These are phyloP conservation scores for Lactarius hengduanensis DNA, from an alignment of 768 basidiomycete species.

Conservation along the genomic window DNA sequence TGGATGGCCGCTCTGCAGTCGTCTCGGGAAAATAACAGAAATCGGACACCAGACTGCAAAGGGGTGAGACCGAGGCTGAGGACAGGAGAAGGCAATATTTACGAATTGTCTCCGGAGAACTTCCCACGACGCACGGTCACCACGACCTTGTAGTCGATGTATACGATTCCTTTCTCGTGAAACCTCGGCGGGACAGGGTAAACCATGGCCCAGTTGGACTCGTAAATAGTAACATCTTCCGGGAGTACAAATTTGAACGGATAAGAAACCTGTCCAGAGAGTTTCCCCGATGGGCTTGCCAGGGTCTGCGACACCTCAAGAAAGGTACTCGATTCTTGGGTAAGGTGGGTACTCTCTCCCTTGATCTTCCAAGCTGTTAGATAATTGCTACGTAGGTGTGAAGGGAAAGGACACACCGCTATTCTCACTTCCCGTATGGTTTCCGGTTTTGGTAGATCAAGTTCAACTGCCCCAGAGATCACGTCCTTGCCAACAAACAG, in stretches of 20 bases:
- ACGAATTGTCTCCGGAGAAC: slow-evolving; percentile 26
- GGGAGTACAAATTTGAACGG: slow-evolving; percentile 51
- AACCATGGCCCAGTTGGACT: slow-evolving; percentile 36
- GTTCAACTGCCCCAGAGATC: slow-evolving; percentile 50
- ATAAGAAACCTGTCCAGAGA: slow-evolving; percentile 48
- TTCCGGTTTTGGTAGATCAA: slow-evolving; percentile 51
- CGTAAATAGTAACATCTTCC: slow-evolving; percentile 39
- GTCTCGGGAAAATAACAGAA: slow-evolving; percentile 28
- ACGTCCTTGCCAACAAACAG: slow-evolving; percentile 48
- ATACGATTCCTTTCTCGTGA: slow-evolving; percentile 36
- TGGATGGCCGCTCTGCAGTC: slow-evolving; percentile 23
- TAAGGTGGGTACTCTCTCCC: slow-evolving; percentile 17
- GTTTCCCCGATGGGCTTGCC: slow-evolving; percentile 43
- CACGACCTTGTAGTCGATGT: slow-evolving; percentile 28
- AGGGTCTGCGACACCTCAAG: slow-evolving; percentile 44
- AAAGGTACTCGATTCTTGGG: slow-evolving; percentile 53
- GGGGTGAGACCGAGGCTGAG: background rate
- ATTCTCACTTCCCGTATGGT: slow-evolving; percentile 49
- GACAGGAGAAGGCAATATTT: background rate
- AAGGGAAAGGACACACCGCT: slow-evolving; percentile 39
- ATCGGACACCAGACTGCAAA: slow-evolving; percentile 19
- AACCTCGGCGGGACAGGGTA: slow-evolving; percentile 54
- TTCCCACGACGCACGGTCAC: slow-evolving; percentile 20
- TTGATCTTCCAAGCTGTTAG: slow-evolving; percentile 8
- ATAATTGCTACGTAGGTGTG: background rate